Base-by-base conservation (phyloP, 177 flowering plant genomes). In the Telopea speciosissima region DNA sequence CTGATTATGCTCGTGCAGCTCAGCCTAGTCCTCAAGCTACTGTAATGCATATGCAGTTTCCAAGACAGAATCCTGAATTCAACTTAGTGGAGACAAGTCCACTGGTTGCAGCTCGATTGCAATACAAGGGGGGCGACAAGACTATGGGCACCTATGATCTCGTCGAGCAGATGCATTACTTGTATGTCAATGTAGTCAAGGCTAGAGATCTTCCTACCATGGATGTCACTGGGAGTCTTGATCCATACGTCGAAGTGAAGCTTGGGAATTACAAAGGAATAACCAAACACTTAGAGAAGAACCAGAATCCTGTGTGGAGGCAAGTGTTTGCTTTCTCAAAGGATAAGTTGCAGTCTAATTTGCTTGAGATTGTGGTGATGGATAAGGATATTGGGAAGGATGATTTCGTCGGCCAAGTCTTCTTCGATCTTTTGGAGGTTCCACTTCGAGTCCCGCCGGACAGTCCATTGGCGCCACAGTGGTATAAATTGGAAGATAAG, bases 211-310 rank as follows among this genome's bases (percentile, higher is more conserved):
- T 93, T 8, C 98, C 98, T 0, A 80, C 73, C 9, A 91, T 86
- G 92, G 97, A 91, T 71, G 72, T 89, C 23, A 67, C 90, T 0
- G 98, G 98, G 8, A 87, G 92, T 63, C 79, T 90, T 10, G 98
- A 93, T 72, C 98, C 98, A 0, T 93, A 90, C 67, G 96, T 91
- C 28, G 97, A 93, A 78, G 92, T 93, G 76, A 93, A 83, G 86
- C 77, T 93, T 16, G 98, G 98, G 31, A 93, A 93, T 73, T 93
- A 91, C 84, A 89, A 85, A 78, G 97, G 94, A 23, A 62, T 71
- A 9, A 93, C 98, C 16, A 89, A 77, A 42, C 83, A 86, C 75
- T 63, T 85, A 45, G 96, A 88, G 85, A 93, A 91, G 89, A 91
- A 85, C 63, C 90, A 85, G 54, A 79, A 85, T 63, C 98, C 98